Base-by-base conservation (phyloP, 83 land plant species). In the Thuja plicata region DNA sequence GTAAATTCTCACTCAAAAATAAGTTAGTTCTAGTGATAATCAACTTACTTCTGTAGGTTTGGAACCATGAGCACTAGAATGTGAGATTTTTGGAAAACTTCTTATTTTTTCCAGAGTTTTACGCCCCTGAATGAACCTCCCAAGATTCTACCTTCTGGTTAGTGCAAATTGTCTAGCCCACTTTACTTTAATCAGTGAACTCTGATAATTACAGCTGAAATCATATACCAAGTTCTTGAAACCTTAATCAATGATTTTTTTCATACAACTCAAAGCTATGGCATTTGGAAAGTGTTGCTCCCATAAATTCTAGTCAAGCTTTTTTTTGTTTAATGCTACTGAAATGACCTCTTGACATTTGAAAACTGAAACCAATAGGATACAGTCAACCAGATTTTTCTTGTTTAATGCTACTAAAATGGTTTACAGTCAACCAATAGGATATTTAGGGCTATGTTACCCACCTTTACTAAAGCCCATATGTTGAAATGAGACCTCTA, bases 391-490 rank as follows among this genome's bases (percentile, higher is more conserved):
- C n/a, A n/a, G n/a, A n/a, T n/a, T n/a, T n/a, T n/a, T n/a, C n/a
- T n/a, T n/a, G n/a, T n/a, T n/a, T n/a, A n/a, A n/a, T n/a, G n/a
- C n/a, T n/a, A n/a, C n/a, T n/a, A n/a, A n/a, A n/a, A n/a, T n/a
- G n/a, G n/a, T n/a, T n/a, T n/a, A n/a, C n/a, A n/a, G n/a, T n/a
- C n/a, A n/a, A n/a, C n/a, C n/a, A n/a, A n/a, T n/a, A n/a, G n/a
- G n/a, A 0, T 55, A 16, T 57, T 57, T 57, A 62, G 27, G 70
- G 7, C 24, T 40, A n/a, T 4, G 55, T 2, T 17, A 45, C 66
- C 52, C 43, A 97, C 99, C 93, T 97, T 97, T 85, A 91, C 87
- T 4, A 96, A 85, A 9, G 98, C 96, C 99, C 97, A 97, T 19
- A 97, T 91, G 90, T 97, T 97, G 89, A 97, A 97, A 89, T 96